Conservation (phyloP, 2,329 filamentous ascomycete species). For the Pezicula radicicola region DNA sequence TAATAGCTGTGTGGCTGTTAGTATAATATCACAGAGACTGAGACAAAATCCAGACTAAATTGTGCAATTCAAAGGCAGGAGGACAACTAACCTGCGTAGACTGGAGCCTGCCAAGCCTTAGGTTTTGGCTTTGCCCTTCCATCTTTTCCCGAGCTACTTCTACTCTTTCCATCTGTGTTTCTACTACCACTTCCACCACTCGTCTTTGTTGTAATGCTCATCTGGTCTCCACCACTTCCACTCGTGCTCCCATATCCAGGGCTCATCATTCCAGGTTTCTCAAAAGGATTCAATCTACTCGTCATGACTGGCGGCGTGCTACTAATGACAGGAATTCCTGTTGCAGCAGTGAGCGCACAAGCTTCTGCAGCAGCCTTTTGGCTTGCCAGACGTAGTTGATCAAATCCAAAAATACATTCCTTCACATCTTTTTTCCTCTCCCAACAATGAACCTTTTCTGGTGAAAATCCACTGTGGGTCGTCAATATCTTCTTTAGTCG, state of each 20-base stretch:
- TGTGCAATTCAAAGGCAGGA: no score
- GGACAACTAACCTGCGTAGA: conserved; percentile 31
- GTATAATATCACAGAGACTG: not conserved
- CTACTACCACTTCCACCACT: conserved; percentile 16
- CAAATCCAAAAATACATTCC: conserved; percentile 23
- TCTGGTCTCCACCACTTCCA: conserved; percentile 14
- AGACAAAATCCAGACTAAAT: not conserved
- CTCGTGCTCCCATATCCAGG: conserved; percentile 8
- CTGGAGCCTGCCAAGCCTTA: conserved; percentile 37
- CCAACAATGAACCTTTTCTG: not conserved
- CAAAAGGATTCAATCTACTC: not conserved
- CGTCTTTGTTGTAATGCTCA: conserved; percentile 19
- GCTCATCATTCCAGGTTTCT: conserved; percentile 7
- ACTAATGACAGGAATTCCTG: conserved; percentile 7
- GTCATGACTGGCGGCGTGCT: not conserved
- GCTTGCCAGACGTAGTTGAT: conserved; percentile 23
- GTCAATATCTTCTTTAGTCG: conserved; percentile 50
- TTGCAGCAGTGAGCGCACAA: conserved; percentile 14
- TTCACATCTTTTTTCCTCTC: conserved; percentile 2
- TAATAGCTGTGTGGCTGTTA: not conserved
- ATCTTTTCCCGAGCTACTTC: conserved; percentile 13
- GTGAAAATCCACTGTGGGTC: conserved; percentile 17
- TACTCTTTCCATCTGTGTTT: conserved; percentile 27
- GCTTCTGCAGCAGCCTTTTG: conserved; percentile 27
- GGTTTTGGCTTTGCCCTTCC: conserved; percentile 29